Conservation (phyloP, 2,329 filamentous ascomycete species). For the Calonectria ilicicola region DNA sequence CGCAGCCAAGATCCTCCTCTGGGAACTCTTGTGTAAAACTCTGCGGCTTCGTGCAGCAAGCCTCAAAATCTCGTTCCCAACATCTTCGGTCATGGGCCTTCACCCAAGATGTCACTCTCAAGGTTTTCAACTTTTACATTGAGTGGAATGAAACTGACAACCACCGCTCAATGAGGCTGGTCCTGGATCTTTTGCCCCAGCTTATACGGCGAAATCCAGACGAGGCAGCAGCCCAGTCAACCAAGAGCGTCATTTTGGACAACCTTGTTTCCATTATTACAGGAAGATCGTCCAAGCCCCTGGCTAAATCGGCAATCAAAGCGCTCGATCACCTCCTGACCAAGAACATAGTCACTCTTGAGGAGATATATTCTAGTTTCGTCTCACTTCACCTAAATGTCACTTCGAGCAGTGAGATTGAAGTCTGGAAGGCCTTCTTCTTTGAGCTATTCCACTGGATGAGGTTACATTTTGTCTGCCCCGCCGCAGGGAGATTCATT, state of each 20-base stretch:
- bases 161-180: conserved; percentile 72
- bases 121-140: conserved; percentile 72
- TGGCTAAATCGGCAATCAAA: conserved; percentile 78
- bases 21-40: conserved; percentile 69
- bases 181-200: conserved; percentile 68
- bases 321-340: conserved; percentile 74
- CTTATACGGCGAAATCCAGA: conserved; percentile 64
- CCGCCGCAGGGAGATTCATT: conserved; percentile 71
- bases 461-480: conserved; percentile 67
- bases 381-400: conserved; percentile 48
- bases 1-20: conserved; percentile 66
- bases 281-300: conserved; percentile 69
- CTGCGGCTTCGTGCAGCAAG: conserved; percentile 72
- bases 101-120: conserved; percentile 58
- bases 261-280: conserved; percentile 70
- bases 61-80: conserved; percentile 61
- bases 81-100: conserved; percentile 63
- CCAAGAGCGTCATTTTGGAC: conserved; percentile 61
- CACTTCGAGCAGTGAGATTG: conserved; percentile 20
- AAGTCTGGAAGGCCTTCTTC: conserved; percentile 64
- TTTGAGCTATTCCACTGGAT: conserved; percentile 66
- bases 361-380: conserved; percentile 60
- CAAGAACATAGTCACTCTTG: conserved; percentile 67
- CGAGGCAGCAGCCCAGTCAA: conserved; percentile 47
- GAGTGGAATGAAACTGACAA: conserved; percentile 77